Evolutionary conservation across 2,329 filamentous ascomycete genomes (phyloP).

Genomic region (Diaporthe vexans): DNA sequence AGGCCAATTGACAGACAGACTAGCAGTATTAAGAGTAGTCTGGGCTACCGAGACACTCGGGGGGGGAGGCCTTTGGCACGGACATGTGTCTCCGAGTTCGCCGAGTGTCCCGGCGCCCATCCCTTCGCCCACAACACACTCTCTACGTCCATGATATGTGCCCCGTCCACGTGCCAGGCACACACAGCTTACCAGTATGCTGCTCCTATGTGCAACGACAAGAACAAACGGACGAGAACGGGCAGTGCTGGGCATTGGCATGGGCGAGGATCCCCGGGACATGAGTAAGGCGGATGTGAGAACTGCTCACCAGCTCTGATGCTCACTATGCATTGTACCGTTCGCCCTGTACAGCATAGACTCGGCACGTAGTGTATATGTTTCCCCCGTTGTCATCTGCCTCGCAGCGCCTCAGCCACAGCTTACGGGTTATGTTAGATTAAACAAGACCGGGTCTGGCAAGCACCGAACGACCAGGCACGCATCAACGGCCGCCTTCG

Average conservation of each 20-base stretch:
- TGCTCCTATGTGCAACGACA: background rate
- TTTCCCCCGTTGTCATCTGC: constrained; percentile 1
- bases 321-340: constrained; percentile 12
- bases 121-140: background rate
- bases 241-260: constrained; percentile 15
- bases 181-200: background rate
- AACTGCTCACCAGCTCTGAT: constrained; percentile 21
- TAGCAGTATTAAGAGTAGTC: no score
- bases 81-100: constrained; percentile 6
- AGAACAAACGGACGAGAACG: background rate
- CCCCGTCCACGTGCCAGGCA: constrained; percentile 1
- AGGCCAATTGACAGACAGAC: background rate
- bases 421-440: constrained; percentile 22
- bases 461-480: constrained; percentile 1
- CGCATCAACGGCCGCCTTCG: constrained; percentile 21
- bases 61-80: constrained; percentile 5
- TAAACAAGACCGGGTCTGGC: constrained; percentile 26
- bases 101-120: background rate
- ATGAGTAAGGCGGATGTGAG: constrained; percentile 1
- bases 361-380: background rate
- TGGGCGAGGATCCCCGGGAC: constrained; percentile 5
- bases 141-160: no score
- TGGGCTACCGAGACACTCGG: no score
- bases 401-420: constrained; percentile 28
- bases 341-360: background rate